These are phyloP conservation scores for Ophiorrhiza pumila DNA, from an alignment of 257 asterid species.

Conservation along the genomic window DNA sequence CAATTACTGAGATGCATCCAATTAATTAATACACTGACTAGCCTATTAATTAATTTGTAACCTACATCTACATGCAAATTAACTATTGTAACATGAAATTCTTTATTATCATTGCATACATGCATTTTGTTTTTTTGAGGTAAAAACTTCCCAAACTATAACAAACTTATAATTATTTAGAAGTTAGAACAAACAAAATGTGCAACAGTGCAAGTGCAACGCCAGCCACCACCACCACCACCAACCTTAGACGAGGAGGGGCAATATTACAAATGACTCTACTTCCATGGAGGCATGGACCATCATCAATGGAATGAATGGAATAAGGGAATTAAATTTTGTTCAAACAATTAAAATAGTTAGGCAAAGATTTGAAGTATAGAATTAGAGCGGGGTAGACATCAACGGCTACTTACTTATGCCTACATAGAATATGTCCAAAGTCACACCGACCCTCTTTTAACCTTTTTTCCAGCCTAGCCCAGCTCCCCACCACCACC, in stretches of 20 bases:
- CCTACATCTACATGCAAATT: too few species aligned
- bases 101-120: too few species aligned
- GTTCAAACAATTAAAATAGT: not conserved
- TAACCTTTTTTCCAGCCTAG: constrained; percentile 27
- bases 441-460: constrained; percentile 34
- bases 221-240: too few species aligned
- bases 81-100: too few species aligned
- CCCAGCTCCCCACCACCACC: constrained; percentile 17
- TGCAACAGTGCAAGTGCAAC: too few species aligned
- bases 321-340: constrained; percentile 15
- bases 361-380: constrained; percentile 7
- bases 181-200: constrained; percentile 4
- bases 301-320: not conserved
- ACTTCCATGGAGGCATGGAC: not conserved
- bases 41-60: too few species aligned
- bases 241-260: not conserved
- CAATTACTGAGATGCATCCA: too few species aligned
- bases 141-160: too few species aligned
- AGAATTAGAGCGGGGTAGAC: constrained; percentile 10
- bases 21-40: too few species aligned
- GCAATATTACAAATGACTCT: not conserved
- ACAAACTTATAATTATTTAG: too few species aligned
- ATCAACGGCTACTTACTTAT: constrained; percentile 36
- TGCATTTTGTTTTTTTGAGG: too few species aligned
- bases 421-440: constrained; percentile 16